These are phyloP conservation scores for Cyberlindnera xylosilytica DNA, from an alignment of 805 yeast genomes.

Conservation along the genomic window DNA sequence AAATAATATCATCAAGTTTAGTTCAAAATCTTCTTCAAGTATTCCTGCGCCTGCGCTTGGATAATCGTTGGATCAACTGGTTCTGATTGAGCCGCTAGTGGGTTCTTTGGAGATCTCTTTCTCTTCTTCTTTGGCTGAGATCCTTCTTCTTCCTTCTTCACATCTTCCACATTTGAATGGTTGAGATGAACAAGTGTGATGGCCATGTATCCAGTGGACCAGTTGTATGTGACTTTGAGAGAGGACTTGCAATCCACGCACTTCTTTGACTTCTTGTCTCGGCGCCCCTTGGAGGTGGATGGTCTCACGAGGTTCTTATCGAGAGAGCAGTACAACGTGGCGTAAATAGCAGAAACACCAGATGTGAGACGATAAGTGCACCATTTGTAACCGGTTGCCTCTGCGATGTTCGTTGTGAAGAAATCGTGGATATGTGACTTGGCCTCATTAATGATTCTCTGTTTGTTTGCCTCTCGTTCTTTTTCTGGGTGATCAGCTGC, in stretches of 20 bases:
- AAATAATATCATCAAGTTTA: no score
- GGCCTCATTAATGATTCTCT: neutral
- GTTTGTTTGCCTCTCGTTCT: neutral
- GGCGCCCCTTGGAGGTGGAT: constrained; percentile 8
- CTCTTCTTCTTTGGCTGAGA: neutral
- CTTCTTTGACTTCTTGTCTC: constrained; percentile 8
- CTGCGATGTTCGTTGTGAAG: neutral
- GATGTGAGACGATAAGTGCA: constrained; percentile 8
- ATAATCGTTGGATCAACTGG: neutral
- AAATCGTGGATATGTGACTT: constrained; percentile 3
- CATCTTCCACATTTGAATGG: neutral
- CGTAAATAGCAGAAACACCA: constrained; percentile 3
- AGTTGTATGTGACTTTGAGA: constrained; percentile 9
- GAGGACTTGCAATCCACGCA: constrained; percentile 9
- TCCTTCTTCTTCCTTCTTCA: neutral
- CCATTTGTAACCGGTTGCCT: constrained; percentile 6
- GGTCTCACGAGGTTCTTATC: constrained; percentile 6
- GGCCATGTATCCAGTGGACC: constrained; percentile 3
- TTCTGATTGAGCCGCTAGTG: neutral
- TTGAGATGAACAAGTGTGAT: constrained; percentile 5
- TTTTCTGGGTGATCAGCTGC: neutral
- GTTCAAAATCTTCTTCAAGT: constrained; percentile 3
- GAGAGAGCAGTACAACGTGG: constrained; percentile 12
- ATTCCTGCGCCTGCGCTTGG: constrained; percentile 4
- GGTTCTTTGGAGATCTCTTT: neutral